Conservation (phyloP, 2,329 filamentous ascomycete genomes). For the Fusarium bulbicola region DNA sequence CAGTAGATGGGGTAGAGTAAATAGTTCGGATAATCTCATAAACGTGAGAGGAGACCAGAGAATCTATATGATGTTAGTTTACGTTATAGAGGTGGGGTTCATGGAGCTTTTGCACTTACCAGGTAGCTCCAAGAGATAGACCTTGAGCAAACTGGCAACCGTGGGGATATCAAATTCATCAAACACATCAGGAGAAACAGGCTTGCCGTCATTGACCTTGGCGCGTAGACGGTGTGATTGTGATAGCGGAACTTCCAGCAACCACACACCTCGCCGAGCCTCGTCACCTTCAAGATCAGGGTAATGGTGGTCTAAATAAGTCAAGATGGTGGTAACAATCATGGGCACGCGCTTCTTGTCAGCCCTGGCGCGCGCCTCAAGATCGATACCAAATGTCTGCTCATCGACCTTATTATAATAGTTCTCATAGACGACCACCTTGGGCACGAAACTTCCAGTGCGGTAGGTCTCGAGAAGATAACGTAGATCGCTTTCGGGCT, state of each 20-base stretch:
- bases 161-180: slow-evolving; percentile 93
- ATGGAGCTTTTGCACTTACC: slow-evolving; percentile 63
- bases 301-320: slow-evolving; percentile 95
- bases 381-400: slow-evolving; percentile 96
- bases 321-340: slow-evolving; percentile 91
- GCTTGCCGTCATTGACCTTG: slow-evolving; percentile 87
- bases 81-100: not conserved
- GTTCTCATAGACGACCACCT: slow-evolving; percentile 94
- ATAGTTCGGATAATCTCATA: slow-evolving; percentile 99
- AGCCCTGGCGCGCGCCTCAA: slow-evolving; percentile 92
- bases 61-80: slow-evolving; percentile 68
- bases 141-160: slow-evolving; percentile 89
- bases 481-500: slow-evolving; percentile 86
- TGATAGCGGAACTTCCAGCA: slow-evolving; percentile 86
- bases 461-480: slow-evolving; percentile 97
- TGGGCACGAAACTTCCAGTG: slow-evolving; percentile 91
- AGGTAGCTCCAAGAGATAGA: slow-evolving; percentile 94
- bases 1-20: slow-evolving; percentile 82
- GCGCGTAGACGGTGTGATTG: slow-evolving; percentile 86
- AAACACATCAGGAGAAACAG: slow-evolving; percentile 78
- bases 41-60: slow-evolving; percentile 96
- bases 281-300: slow-evolving; percentile 97
- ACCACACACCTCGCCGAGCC: slow-evolving; percentile 90
- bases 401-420: slow-evolving; percentile 99
- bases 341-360: slow-evolving; percentile 96